These are phyloP conservation scores for Panaeolus cyanescens DNA, from an alignment of 768 basidiomycete species.

Conservation along the genomic window DNA sequence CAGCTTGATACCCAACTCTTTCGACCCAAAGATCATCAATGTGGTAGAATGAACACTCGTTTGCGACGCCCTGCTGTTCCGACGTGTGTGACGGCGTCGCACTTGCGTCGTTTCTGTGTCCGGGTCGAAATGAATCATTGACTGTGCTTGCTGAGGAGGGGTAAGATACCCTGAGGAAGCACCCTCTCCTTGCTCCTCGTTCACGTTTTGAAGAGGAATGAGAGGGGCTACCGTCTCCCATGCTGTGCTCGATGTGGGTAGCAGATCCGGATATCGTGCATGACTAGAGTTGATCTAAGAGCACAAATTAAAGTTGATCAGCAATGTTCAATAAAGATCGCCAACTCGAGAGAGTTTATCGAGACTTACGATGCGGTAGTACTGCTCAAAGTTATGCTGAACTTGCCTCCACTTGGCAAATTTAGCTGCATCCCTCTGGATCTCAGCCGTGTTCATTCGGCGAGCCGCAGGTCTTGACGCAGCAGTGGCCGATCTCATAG, in stretches of 20 bases:
- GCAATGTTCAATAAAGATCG: not conserved
- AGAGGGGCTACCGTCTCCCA: conserved; percentile 26
- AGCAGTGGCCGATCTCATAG: not conserved
- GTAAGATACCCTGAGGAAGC: not conserved
- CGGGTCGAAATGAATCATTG: not conserved
- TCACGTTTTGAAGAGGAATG: not conserved
- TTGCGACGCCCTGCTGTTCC: not conserved
- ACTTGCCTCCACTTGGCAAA: conserved; percentile 22
- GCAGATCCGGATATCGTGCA: conserved; percentile 24
- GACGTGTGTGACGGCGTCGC: not conserved
- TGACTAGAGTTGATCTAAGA: conserved; percentile 28
- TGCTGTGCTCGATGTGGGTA: conserved; percentile 26
- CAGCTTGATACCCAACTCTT: not conserved
- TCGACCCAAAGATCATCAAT: not conserved
- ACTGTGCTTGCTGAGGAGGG: not conserved
- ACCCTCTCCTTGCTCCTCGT: not conserved
- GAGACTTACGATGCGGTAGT: conserved; percentile 28
- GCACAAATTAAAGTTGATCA: not conserved
- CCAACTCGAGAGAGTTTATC: not conserved
- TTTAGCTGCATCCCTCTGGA: not conserved
- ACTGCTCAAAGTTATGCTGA: conserved; percentile 25
- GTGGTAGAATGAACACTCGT: not conserved
- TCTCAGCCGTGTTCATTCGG: not conserved
- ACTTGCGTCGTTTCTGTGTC: not conserved
- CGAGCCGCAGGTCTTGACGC: not conserved